Evolutionary conservation across 257 asterid species (phyloP), one percentile per base, ranked within the genome.

Genomic region (Echium plantagineum): DNA sequence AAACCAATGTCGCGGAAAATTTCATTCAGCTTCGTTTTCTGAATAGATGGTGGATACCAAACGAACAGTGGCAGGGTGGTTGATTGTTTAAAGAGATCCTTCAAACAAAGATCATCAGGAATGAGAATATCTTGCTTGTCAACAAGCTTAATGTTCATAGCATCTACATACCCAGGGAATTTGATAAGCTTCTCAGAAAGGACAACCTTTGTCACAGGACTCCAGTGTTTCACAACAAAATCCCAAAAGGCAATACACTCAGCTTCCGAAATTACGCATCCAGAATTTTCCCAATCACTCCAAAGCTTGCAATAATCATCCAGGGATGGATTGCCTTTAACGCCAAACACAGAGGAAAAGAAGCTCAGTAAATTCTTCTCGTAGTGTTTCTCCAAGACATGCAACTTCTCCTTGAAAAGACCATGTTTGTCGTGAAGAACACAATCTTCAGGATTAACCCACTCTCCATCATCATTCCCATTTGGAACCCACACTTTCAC

Each of bases 31-130:
- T 71, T 64, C 38, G 22, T 49, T 35, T 70, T 63, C 20, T 71
- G 77, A 66, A 75, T 35, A 31, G 73, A 65, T 18, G 67, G 64
- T 15, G 80, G 80, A 38, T 63, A 75, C 80, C 80, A 71, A 51
- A 75, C 71, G 35, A 71, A 75, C 60, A 75, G 65, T 17, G 73
- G 74, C 20, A 30, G 69, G n/a, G 65, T 57, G 61, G 65, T 52
- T 21, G 53, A 24, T 24, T 61, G 59, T 55, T 49, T 66, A 20
- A 75, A 71, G 35, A 63, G 64, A 47, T 71, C 80, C 63, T 64
- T 71, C 64, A 71, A 62, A 60, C 42, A 63, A 42, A 75, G 76
- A 71, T 67, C 74, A 71, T 75, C 77, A 2, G 74, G 76, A 67
- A 71, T 67, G 42, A 75, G 66, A 46, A 71, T 76, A 32, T 71